Evolutionary conservation across 768 basidiomycete species (phyloP).

Genomic region (Infundibulicybe gibba): DNA sequence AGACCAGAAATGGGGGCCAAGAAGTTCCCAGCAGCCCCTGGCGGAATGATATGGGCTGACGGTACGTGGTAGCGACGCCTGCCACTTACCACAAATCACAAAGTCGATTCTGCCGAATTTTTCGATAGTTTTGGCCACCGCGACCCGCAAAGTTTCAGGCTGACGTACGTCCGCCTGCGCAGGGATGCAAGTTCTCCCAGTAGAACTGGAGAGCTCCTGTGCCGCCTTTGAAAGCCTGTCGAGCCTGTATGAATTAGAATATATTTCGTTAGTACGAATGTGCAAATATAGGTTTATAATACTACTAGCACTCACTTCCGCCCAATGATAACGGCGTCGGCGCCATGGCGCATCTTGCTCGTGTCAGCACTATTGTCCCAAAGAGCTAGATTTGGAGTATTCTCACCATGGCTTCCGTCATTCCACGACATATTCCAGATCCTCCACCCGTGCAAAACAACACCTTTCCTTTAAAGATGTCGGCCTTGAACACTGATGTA

Average conservation of each 20-base stretch:
- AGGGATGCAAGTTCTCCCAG: conserved; percentile 70
- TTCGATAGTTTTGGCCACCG: conserved; percentile 71
- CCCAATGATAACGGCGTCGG: conserved; percentile 77
- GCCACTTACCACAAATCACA: conserved; percentile 79
- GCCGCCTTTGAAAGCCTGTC: conserved; percentile 71
- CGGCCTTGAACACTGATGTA: conserved; percentile 63
- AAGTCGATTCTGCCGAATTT: conserved; percentile 88
- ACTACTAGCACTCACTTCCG: conserved; percentile 59
- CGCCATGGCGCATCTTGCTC: conserved; percentile 78
- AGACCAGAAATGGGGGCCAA: conserved; percentile 80
- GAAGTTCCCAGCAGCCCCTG: conserved; percentile 97
- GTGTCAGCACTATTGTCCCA: too few relatives aligned
- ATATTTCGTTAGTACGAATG: background rate
- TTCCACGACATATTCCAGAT: conserved; percentile 88
- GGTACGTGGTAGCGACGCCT: background rate
- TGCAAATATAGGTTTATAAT: background rate
- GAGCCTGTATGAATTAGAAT: conserved; percentile 38
- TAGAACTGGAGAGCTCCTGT: conserved; percentile 61
- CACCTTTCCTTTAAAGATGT: conserved; percentile 89
- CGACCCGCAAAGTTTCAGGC: conserved; percentile 65
- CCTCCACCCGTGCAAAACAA: conserved; percentile 90
- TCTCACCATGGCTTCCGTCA: conserved; percentile 80
- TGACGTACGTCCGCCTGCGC: conserved; percentile 82
- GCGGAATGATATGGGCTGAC: background rate
- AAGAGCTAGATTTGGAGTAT: background rate